These are phyloP conservation scores for Antrodiella citrinella DNA, from an alignment of 768 basidiomycete genomes.

Conservation along the genomic window DNA sequence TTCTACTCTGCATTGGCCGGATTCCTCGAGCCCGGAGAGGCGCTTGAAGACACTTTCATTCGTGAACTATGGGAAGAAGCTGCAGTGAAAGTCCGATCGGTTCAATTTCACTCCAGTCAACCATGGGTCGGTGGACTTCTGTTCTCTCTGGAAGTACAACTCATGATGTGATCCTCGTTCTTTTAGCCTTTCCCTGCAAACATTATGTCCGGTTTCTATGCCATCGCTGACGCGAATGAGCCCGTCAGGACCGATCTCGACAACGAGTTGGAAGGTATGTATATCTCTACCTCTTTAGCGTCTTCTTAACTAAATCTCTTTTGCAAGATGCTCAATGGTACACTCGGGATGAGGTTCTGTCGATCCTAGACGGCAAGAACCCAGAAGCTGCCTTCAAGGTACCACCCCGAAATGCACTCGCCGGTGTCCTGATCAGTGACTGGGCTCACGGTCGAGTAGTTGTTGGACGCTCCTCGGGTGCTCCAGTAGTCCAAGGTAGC, in stretches of 20 bases:
- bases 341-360: conserved; percentile 61
- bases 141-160: no score
- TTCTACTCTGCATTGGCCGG: conserved; percentile 91
- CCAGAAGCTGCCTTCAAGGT: conserved; percentile 53
- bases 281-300: neutral
- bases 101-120: conserved; percentile 79
- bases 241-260: conserved; percentile 82
- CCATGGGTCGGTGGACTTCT: conserved; percentile 57
- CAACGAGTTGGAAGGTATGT: conserved; percentile 83
- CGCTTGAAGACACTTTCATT: conserved; percentile 87
- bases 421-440: conserved; percentile 75
- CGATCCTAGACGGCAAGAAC: conserved; percentile 36
- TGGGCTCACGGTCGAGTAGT: conserved; percentile 61
- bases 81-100: conserved; percentile 78
- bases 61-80: conserved; percentile 97
- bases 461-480: no score
- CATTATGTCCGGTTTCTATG: conserved; percentile 88
- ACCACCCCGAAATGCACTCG: conserved; percentile 73
- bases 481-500: no score
- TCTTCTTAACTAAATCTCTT: neutral
- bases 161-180: neutral
- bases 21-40: conserved; percentile 91
- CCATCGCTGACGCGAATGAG: conserved; percentile 62
- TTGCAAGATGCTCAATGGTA: conserved; percentile 82
- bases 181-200: conserved; percentile 87